Base-by-base conservation (phyloP, 179 eudicot genomes). In the Camellia oleifera region DNA sequence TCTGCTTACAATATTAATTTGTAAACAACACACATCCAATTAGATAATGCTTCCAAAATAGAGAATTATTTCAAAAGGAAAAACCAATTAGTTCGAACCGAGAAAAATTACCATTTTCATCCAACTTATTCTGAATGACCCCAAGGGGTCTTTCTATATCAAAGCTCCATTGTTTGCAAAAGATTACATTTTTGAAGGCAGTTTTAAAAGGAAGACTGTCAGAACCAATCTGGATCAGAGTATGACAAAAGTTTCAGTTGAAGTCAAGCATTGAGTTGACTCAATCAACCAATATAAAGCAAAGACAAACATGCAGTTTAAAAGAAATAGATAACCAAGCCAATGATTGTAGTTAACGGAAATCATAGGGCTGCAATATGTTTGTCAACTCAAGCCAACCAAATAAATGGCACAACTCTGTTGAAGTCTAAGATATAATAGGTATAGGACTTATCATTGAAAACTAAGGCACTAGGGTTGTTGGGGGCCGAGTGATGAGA, bases 151-250 rank as follows among this genome's bases (percentile, higher is more conserved):
- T 91, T 82, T 90, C 94, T 40, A 86, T 77, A 61, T 85, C 80
- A 77, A 89, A 83, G 78, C 79, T 88, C 77, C 85, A 85, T 78
- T 81, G 86, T n/a, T 74, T 77, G 69, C 86, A 87, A 79, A 92
- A 95, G 66, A 95, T 92, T 80, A 94, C 99, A 85, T 94, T 81
- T 82, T 90, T 94, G 86, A 95, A 95, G 82, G 99, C 99, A 88
- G 93, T 95, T 91, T 79, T 92, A 81, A 86, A 91, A 79, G 97
- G 90, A 46, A 95, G 88, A 81, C 84, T 83, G 79, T 95, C 99
- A 63, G 97, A 89, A 83, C 95, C 95, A 77, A 87, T 88, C 99
- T 95, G 98, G 73, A 8, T 69, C 77, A 69, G 65, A 78, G 70
- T 72, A 77, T 26, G 81, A 76, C n/a, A 7, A 67, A 74, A 67